Evolutionary conservation across 352 stramenopile species (phyloP), one percentile per base, ranked within the genome.

Genomic region (Globisporangium iwayamae): DNA sequence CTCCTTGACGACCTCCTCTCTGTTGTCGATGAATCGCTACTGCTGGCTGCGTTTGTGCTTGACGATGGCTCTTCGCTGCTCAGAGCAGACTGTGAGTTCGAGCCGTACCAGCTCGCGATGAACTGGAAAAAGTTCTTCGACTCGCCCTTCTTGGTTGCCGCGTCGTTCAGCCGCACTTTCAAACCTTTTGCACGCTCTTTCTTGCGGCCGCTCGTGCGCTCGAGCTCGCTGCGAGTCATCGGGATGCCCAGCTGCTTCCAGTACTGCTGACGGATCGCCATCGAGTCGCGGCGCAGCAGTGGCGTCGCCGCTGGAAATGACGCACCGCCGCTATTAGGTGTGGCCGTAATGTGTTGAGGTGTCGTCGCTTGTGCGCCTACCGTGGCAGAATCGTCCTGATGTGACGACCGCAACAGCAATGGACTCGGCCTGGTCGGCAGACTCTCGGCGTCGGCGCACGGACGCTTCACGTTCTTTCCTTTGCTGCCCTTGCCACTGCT

Each of bases 221-320:
- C 85, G 28, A 96, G 63, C 60, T 96, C 85, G 30, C 79, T 84
- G n/a, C 81, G 83, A 10, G 85, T 91, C 28, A 90, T 53, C 72
- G 76, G 93, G 41, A 96, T 82, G 34, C 87, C 87, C 10, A 96
- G 67, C 63, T 96, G 85, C 60, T 76, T 94, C 87, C 82, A 93
- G 66, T 96, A 96, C 66, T 94, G 81, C 66, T 90, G 81, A 45
- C 87, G 83, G 56, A 96, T 92, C 4, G 84, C 83, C 65, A 89
- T 89, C 22, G 81, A 90, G 69, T 96, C 87, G 60, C 88, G 88
- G 47, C 85, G 84, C 34, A 91, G 71, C 51, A 79, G 69, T 41
- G 58, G 53, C 18, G 38, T 4, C 32, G 47, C 8, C 25, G 22
- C n/a, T 46, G 34, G 46, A 16, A 52, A 52, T 16, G 46, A 8